A percentile compares a stretch with the other conserved stretches of the same genome.
These are phyloP conservation scores for Paracorniculantispora psalliotae DNA, from an alignment of 2,329 filamentous ascomycete species.

Conservation along the genomic window DNA sequence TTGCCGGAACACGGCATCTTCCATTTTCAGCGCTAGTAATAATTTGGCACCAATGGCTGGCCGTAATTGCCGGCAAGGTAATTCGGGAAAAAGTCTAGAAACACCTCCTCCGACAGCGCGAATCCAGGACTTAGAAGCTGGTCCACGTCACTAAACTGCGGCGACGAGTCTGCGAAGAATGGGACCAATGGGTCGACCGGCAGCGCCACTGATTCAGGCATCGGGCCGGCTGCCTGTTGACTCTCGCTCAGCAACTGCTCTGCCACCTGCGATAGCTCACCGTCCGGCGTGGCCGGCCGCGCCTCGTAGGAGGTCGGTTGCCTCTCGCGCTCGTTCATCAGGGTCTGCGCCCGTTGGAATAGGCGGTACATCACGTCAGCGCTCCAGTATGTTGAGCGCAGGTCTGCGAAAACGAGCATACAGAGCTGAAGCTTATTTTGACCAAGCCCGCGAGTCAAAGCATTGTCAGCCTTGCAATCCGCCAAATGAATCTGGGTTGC, in stretches of 20 bases:
- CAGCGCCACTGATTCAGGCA: not conserved
- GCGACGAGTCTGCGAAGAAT: not conserved
- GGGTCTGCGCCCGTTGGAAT: not conserved
- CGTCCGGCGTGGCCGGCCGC: not conserved
- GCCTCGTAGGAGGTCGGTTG: not conserved
- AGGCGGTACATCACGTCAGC: conserved; percentile 11
- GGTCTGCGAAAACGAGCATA: not conserved
- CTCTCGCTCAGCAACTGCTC: not conserved
- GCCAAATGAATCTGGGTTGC: conserved; percentile 7
- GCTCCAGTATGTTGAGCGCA: conserved; percentile 6
- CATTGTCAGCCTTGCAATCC: conserved; percentile 1
- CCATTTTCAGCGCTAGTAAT: not conserved
- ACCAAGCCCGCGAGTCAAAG: not conserved
- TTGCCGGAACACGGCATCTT: too few species aligned
- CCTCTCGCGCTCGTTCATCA: not conserved
- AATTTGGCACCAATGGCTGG: not conserved
- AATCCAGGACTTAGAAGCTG: conserved; percentile 3
- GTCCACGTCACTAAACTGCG: not conserved
- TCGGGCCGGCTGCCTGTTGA: too few species aligned
- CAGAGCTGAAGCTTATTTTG: conserved; percentile 7
- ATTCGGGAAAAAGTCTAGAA: not conserved
- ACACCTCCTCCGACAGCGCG: not conserved
- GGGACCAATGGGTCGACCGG: not conserved
- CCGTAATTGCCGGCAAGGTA: not conserved
- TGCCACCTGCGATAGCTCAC: not conserved